A percentile compares a stretch with the other conserved stretches of the same genome.
phyloP scores from a whole-genome alignment of 2,329 filamentous ascomycete genomes.

The Ambrosiella cleistominuta region DNA sequence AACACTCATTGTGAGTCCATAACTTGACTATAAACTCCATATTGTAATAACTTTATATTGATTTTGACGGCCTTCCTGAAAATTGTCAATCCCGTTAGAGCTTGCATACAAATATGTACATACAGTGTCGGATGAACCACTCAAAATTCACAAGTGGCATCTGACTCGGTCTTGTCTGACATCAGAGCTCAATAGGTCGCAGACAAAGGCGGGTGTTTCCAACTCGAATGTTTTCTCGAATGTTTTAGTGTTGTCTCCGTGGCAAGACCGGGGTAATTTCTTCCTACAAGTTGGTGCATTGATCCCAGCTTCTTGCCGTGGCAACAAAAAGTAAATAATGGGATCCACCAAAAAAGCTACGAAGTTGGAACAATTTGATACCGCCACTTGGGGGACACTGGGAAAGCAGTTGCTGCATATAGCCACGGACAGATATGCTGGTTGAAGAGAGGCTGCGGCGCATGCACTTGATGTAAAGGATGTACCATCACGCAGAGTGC shows the following conservation, averaged over 20 bases:
- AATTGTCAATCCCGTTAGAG: too few relatives aligned
- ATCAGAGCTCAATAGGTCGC: too few relatives aligned
- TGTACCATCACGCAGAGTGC: neutral
- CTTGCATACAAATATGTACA: too few relatives aligned
- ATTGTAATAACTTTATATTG: too few relatives aligned
- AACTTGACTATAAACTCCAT: too few relatives aligned
- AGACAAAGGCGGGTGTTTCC: neutral
- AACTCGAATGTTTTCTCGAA: neutral
- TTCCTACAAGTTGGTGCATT: neutral
- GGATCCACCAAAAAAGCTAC: neutral
- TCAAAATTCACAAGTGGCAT: too few relatives aligned
- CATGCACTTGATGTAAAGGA: neutral
- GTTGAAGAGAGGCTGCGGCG: neutral
- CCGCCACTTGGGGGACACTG: neutral
- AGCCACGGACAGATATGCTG: neutral
- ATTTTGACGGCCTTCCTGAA: too few relatives aligned
- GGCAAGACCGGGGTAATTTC: neutral
- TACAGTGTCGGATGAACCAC: too few relatives aligned
- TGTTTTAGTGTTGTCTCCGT: neutral
- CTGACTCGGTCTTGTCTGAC: too few relatives aligned
- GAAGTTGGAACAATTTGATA: conserved; percentile 1
- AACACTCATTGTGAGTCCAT: too few relatives aligned
- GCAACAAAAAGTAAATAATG: neutral
- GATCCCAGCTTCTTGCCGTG: neutral
- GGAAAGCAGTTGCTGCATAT: neutral